phyloP scores from a whole-genome alignment of 73 alveolate genomes.

The Blepharisma stoltei region DNA sequence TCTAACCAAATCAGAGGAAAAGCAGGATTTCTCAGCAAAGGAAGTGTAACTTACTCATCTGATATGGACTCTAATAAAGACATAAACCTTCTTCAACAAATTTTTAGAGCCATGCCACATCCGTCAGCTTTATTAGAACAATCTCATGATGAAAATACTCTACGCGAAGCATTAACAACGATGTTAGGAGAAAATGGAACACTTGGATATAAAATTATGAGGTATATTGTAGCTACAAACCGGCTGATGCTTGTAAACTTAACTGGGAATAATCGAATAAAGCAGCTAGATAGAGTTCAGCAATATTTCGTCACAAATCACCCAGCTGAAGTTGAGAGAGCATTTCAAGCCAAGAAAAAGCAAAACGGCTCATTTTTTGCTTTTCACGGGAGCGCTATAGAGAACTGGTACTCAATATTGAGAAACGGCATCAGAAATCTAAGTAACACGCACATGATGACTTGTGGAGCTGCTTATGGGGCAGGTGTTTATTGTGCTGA shows the following conservation, averaged over 20 bases:
- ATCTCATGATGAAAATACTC: constrained; percentile 15
- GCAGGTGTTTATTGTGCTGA: constrained; percentile 60
- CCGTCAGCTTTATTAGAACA: constrained; percentile 1
- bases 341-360: constrained; percentile 34
- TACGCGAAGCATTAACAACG: not conserved
- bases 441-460: constrained; percentile 58
- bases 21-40: constrained; percentile 44
- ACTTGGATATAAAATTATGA: constrained; percentile 33
- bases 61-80: constrained; percentile 45
- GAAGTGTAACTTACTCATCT: constrained; percentile 24
- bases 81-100: constrained; percentile 24
- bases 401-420: constrained; percentile 59
- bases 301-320: constrained; percentile 40
- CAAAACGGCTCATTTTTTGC: constrained; percentile 54
- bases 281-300: not conserved
- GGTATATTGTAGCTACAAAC: constrained; percentile 52
- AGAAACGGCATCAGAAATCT: constrained; percentile 66
- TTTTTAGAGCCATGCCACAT: constrained; percentile 35
- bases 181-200: constrained; percentile 2
- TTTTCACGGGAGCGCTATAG: constrained; percentile 61
- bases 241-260: constrained; percentile 29
- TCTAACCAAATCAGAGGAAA: constrained; percentile 44
- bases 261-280: not conserved
- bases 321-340: constrained; percentile 41
- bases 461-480: constrained; percentile 79